Evolutionary conservation across 139 green algal species (phyloP).

Genomic region (Micractinium sp.): DNA sequence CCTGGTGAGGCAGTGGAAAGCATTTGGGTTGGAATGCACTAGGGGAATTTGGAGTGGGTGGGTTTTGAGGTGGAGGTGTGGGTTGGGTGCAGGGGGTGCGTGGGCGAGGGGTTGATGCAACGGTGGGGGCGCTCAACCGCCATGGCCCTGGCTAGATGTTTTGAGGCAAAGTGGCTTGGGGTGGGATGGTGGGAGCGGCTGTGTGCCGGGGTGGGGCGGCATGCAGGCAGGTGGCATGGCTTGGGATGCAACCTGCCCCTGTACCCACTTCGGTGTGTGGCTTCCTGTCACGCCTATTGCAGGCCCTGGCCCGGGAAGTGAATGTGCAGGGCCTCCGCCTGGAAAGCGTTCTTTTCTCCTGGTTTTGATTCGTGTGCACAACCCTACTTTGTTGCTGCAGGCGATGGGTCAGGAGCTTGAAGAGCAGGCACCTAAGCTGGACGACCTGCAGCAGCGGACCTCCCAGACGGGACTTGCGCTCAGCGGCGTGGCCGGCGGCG

Average conservation of each 20-base stretch:
- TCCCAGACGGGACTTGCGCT: background rate
- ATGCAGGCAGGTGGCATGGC: background rate
- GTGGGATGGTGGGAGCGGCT: too few relatives aligned
- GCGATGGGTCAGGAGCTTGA: slow-evolving; percentile 34
- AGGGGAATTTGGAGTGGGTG: too few relatives aligned
- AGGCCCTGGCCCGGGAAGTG: background rate
- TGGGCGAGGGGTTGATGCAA: slow-evolving; percentile 19
- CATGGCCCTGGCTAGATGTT: slow-evolving; percentile 28
- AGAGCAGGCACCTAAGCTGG: slow-evolving; percentile 20
- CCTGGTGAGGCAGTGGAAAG: too few relatives aligned
- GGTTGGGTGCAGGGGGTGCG: slow-evolving; percentile 14
- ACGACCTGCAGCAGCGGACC: slow-evolving; percentile 2
- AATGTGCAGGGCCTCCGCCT: too few relatives aligned
- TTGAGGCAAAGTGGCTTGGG: too few relatives aligned
- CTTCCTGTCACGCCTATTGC: background rate
- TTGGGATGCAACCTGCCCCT: background rate
- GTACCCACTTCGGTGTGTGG: too few relatives aligned
- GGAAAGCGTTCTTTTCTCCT: background rate
- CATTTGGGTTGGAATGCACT: too few relatives aligned
- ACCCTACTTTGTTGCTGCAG: background rate
- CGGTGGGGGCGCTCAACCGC: slow-evolving; percentile 7
- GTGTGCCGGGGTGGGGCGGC: background rate
- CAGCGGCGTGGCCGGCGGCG: background rate
- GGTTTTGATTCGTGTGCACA: background rate
- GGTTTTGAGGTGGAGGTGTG: too few relatives aligned